Percentiles rank a stretch among this genome's conserved stretches.
These are phyloP conservation scores for Suillus hirtellus DNA, from an alignment of 768 basidiomycete species.

Conservation along the genomic window DNA sequence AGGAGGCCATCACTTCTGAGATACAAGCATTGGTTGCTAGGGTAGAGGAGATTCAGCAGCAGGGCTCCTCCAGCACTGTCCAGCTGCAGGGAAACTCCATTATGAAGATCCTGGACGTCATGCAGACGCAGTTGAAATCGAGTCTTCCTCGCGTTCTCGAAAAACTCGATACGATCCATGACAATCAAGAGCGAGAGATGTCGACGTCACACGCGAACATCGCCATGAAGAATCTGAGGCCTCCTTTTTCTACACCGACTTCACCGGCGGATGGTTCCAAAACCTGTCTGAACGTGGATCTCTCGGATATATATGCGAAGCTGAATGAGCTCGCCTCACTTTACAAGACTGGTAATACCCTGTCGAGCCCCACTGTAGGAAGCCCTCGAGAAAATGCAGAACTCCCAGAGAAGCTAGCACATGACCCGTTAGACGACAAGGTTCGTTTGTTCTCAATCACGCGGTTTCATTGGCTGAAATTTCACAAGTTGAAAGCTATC, in stretches of 20 bases:
- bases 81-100: slow-evolving; percentile 23
- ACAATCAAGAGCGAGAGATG: slow-evolving; percentile 4
- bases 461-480: background rate
- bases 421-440: slow-evolving; percentile 20
- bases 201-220: background rate
- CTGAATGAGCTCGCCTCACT: slow-evolving; percentile 38
- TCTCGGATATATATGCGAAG: slow-evolving; percentile 36
- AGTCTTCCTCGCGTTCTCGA: slow-evolving; percentile 39
- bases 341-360: slow-evolving; percentile 13
- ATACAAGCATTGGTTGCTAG: slow-evolving; percentile 12
- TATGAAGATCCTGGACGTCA: slow-evolving; percentile 37
- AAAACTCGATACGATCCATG: slow-evolving; percentile 34
- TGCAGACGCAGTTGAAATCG: slow-evolving; percentile 40
- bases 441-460: slow-evolving; percentile 12
- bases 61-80: slow-evolving; percentile 13
- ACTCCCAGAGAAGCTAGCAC: slow-evolving; percentile 10
- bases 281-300: slow-evolving; percentile 16
- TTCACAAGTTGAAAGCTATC: slow-evolving; percentile 44
- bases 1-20: slow-evolving; percentile 7
- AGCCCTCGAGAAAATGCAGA: background rate
- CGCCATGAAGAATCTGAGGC: slow-evolving; percentile 20
- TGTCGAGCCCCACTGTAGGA: slow-evolving; percentile 2
- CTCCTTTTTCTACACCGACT: slow-evolving; percentile 7
- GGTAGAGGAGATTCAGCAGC: slow-evolving; percentile 23
- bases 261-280: background rate